Evolutionary conservation across 345 rosid genomes (phyloP).

Genomic region (Salix dunnii): DNA sequence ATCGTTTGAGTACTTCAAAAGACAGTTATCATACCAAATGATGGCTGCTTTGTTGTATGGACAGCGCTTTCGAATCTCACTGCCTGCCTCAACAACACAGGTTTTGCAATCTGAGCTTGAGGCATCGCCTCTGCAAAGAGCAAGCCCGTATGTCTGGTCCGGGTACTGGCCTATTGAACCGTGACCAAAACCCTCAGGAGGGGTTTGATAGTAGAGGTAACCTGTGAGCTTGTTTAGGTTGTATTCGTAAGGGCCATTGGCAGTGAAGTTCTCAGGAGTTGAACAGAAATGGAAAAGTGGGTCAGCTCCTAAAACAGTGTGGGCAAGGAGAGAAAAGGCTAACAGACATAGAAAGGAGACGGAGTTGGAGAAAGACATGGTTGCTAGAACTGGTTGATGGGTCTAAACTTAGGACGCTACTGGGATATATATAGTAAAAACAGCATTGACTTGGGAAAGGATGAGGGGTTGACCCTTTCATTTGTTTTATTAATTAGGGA

Average conservation of each 20-base stretch:
- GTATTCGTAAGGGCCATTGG: slow-evolving; percentile 25
- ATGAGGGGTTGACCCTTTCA: not conserved
- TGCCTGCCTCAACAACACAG: slow-evolving; percentile 30
- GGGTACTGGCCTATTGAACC: slow-evolving; percentile 21
- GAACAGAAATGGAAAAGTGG: slow-evolving; percentile 47
- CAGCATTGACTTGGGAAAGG: not conserved
- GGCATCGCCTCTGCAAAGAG: slow-evolving; percentile 42
- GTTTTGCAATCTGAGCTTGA: slow-evolving; percentile 31
- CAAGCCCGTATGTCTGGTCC: slow-evolving; percentile 28
- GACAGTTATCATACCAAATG: slow-evolving; percentile 47
- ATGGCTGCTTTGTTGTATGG: slow-evolving; percentile 36
- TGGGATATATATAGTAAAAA: not conserved
- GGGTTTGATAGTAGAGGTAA: slow-evolving; percentile 19
- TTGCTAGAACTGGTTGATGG: not conserved
- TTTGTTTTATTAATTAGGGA: not conserved
- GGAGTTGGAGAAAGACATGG: slow-evolving; percentile 21
- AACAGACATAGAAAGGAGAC: slow-evolving; percentile 3
- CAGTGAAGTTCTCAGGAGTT: slow-evolving; percentile 30
- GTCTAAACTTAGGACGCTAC: not conserved
- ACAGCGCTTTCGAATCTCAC: slow-evolving; percentile 30
- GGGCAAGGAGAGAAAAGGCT: slow-evolving; percentile 27
- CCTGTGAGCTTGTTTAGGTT: slow-evolving; percentile 31
- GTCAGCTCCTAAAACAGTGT: slow-evolving; percentile 19
- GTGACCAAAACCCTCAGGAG: slow-evolving; percentile 28
- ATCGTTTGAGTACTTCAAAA: slow-evolving; percentile 33